Conservation (phyloP, 495 filamentous ascomycete species). For the Neurospora sublineolata region DNA sequence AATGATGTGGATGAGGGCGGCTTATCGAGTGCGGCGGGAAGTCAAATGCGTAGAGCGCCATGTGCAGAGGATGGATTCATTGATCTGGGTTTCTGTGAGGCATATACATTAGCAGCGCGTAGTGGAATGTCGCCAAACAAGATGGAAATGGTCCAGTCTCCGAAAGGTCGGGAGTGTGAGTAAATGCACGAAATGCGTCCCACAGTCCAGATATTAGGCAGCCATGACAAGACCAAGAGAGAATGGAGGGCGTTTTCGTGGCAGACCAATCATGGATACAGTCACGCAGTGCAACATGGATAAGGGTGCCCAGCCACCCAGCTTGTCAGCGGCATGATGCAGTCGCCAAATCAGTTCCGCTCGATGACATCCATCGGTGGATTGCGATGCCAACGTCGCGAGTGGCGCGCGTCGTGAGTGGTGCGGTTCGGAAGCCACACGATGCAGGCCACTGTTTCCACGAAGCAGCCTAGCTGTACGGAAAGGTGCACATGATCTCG, state of each 20-base stretch:
- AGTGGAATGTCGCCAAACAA: neutral
- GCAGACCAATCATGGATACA: neutral
- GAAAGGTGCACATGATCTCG: neutral
- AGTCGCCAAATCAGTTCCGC: neutral
- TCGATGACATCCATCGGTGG: neutral
- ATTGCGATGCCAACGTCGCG: neutral
- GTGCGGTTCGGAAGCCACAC: neutral
- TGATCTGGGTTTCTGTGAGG: neutral
- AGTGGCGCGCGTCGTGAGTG: neutral
- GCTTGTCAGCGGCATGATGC: neutral
- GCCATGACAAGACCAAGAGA: neutral
- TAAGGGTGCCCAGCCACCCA: neutral
- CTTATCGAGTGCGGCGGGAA: neutral
- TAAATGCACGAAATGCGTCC: neutral
- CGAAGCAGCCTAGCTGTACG: neutral
- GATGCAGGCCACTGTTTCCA: neutral
- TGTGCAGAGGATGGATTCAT: neutral
- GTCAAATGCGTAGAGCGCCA: neutral
- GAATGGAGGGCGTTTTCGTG: neutral
- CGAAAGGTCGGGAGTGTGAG: neutral
- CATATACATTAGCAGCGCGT: neutral
- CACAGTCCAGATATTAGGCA: neutral
- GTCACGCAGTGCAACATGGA: neutral
- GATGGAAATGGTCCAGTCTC: neutral
- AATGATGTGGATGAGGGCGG: neutral